Evolutionary conservation across 345 rosid genomes (phyloP).

Genomic region (Euclidium syriacum): DNA sequence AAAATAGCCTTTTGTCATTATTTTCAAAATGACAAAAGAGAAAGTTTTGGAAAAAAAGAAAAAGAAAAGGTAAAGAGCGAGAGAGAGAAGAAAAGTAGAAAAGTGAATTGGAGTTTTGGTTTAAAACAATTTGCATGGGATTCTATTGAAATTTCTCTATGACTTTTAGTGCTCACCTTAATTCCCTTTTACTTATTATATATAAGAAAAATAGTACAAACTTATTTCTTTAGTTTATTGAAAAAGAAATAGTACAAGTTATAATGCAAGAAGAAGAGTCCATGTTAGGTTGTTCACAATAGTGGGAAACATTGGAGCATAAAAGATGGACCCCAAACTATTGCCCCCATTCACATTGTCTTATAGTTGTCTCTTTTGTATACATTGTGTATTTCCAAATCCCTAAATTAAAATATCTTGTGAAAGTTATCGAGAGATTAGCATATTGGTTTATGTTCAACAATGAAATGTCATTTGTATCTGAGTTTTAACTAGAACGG

Average conservation of each 20-base stretch:
- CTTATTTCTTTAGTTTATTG: slow-evolving; percentile 12
- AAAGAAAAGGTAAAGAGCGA: neutral
- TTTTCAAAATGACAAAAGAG: slow-evolving; percentile 19
- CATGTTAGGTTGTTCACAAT: slow-evolving; percentile 34
- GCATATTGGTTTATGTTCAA: neutral
- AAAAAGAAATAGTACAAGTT: slow-evolving; percentile 19
- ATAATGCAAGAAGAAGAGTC: slow-evolving; percentile 16
- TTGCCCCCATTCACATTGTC: slow-evolving; percentile 29
- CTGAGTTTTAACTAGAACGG: slow-evolving; percentile 6
- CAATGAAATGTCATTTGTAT: neutral
- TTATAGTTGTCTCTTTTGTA: slow-evolving; percentile 30
- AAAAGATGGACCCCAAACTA: slow-evolving; percentile 32
- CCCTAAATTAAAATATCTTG: neutral
- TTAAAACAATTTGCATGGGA: slow-evolving; percentile 30
- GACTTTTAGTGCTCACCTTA: slow-evolving; percentile 26
- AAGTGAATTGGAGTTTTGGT: slow-evolving; percentile 28
- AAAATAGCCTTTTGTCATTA: slow-evolving; percentile 37
- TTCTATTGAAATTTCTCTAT: slow-evolving; percentile 9
- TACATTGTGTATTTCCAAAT: slow-evolving; percentile 17
- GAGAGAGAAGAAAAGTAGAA: slow-evolving; percentile 3
- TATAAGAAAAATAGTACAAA: too few relatives aligned
- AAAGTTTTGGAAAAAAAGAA: neutral
- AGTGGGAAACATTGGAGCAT: slow-evolving; percentile 41
- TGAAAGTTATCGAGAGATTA: neutral
- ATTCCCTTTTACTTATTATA: slow-evolving; percentile 8